Percentiles rank a stretch among this genome's conserved stretches.
Evolutionary conservation across 306 rosid species (phyloP).

Genomic region (Quercus dentata): DNA sequence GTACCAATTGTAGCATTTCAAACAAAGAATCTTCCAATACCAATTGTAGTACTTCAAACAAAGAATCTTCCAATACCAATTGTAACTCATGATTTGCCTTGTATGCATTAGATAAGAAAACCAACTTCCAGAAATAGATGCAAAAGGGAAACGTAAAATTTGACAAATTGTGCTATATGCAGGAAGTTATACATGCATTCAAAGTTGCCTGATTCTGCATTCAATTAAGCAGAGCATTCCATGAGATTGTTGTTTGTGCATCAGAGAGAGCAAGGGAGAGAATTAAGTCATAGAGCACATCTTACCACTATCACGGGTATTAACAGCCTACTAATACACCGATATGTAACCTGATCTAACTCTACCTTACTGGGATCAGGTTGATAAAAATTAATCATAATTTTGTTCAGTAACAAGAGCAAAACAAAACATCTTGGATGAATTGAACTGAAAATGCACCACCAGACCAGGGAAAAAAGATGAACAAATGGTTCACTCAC

Average conservation of each 20-base stretch:
- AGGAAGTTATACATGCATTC: not conserved
- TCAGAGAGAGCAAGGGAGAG: not conserved
- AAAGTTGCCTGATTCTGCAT: not conserved
- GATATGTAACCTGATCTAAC: constrained; percentile 6
- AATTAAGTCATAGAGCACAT: not conserved
- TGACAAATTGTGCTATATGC: not conserved
- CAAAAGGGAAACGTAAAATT: not conserved
- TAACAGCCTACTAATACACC: constrained; percentile 8
- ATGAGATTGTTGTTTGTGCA: not conserved
- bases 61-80: not conserved
- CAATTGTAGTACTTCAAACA: not conserved
- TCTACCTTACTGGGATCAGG: constrained; percentile 24
- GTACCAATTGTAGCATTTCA: not conserved
- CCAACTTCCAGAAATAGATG: not conserved
- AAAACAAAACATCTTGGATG: constrained; percentile 26
- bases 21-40: not conserved
- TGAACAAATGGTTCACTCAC: constrained; percentile 11
- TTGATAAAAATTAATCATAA: constrained; percentile 20
- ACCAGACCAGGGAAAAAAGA: constrained; percentile 3
- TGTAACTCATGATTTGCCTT: too few species aligned
- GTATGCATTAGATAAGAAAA: not conserved
- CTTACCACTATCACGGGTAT: constrained; percentile 7
- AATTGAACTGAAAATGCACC: constrained; percentile 30
- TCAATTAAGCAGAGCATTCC: not conserved
- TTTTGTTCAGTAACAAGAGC: constrained; percentile 33